Evolutionary conservation across 2,329 filamentous ascomycete species (phyloP), one percentile per base, ranked within the genome.

Genomic region (Sporothrix sp.): DNA sequence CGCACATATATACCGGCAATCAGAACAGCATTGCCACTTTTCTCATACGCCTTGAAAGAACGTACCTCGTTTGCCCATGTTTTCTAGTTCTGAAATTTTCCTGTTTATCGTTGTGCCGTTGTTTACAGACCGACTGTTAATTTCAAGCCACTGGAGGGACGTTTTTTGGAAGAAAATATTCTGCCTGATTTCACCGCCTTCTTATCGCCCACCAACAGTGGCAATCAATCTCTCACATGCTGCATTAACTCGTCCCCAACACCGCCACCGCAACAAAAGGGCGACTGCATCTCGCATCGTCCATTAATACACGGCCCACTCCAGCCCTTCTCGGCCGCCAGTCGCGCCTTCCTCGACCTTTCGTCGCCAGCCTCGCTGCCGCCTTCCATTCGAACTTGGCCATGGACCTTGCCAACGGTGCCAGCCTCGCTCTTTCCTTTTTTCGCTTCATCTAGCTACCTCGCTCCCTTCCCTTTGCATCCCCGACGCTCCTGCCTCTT

Each of bases 61-160:
- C 37, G 16, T 14, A 57, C 56, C 51, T 28, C 53, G 55, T 37
- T 58, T 58, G 14, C 48, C 56, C 56, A 56, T 57, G 37, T 47
- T 50, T 33, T 30, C 20, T 37, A 6, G 10, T 28, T 28, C 28
- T 48, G 6, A 14, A 16, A 10, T 37, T 36, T 13, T 28, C 23
- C 9, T 7, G 21, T 27, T 23, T 20, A 28, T 30, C 20, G 43
- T 16, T 45, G 43, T 36, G 20, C 13, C 28, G n/a, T 20, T 47
- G 44, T 36, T 30, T 21, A 47, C 44, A 32, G 44, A 47, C 44
- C 23, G 21, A 14, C 32, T 37, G 7, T 37, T 28, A 36, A 43
- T 48, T 39, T 23, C 9, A n/a, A 23, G 18, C 28, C 38, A 7
- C 14, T 32, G 23, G 28, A 25, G 20, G 13, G 30, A 36, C 9